phyloP scores from a whole-genome alignment of 441 rosid species.

The Corymbia citriodora region DNA sequence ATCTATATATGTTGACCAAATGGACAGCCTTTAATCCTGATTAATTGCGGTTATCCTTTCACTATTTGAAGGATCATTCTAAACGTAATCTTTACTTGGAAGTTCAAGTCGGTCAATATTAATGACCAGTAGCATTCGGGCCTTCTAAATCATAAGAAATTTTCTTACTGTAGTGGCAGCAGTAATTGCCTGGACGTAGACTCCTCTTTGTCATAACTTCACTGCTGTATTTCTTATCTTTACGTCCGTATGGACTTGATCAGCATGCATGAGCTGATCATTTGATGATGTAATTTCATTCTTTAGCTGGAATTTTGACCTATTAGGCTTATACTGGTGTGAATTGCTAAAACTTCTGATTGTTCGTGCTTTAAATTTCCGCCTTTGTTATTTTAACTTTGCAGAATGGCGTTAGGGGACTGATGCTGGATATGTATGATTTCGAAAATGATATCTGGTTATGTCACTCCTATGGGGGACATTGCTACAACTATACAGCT shows the following conservation, averaged over 20 bases:
- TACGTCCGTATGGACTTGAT: neutral
- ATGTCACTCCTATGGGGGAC: constrained; percentile 60
- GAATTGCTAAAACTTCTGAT: neutral
- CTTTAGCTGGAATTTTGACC: neutral
- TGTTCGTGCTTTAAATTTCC: neutral
- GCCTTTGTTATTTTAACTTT: neutral
- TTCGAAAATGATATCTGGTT: constrained; percentile 54
- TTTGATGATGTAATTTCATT: neutral
- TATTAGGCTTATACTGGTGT: neutral
- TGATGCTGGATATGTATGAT: constrained; percentile 70
- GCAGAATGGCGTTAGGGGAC: constrained; percentile 70
- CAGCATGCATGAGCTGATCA: neutral
- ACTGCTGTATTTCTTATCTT: neutral
- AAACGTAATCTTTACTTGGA: neutral
- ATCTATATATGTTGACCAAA: neutral
- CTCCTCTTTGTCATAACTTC: neutral
- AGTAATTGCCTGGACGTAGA: neutral
- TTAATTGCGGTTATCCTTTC: neutral
- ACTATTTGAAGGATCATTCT: neutral
- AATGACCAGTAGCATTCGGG: neutral
- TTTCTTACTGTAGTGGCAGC: neutral
- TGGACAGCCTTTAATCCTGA: neutral
- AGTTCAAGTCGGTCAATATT: neutral
- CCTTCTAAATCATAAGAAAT: neutral
- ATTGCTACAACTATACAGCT: constrained; percentile 48